Percentiles rank a stretch among this genome's conserved stretches.
phyloP scores from a whole-genome alignment of 129 eudicot genomes.

The Kitagawia praeruptora region DNA sequence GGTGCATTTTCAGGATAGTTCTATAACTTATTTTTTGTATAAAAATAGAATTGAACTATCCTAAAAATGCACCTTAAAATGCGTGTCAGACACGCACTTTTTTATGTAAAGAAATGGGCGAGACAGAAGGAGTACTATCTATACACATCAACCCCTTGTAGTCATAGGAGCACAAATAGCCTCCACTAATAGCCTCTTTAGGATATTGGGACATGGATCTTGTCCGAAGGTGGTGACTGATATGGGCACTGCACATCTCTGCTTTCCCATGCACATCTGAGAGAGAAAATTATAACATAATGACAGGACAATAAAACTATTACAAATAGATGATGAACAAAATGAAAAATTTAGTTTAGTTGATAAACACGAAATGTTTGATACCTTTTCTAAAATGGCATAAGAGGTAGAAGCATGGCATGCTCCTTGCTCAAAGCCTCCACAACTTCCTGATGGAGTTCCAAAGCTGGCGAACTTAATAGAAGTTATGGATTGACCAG shows the following conservation, averaged over 20 bases:
- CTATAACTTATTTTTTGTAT: too few species aligned
- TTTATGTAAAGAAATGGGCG: too few species aligned
- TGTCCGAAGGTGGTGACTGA: slow-evolving; percentile 40
- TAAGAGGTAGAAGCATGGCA: slow-evolving; percentile 41
- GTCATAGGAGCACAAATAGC: slow-evolving; percentile 32
- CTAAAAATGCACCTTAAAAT: too few species aligned
- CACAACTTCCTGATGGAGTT: slow-evolving; percentile 47
- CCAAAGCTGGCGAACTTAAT: slow-evolving; percentile 53
- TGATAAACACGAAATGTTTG: neutral
- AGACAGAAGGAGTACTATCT: too few species aligned
- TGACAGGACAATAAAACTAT: neutral
- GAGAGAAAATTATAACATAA: neutral
- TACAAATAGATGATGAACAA: neutral
- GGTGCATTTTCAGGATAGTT: too few species aligned
- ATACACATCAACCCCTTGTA: slow-evolving; percentile 24
- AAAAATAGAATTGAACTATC: too few species aligned
- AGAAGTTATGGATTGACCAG: slow-evolving; percentile 32
- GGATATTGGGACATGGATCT: slow-evolving; percentile 52
- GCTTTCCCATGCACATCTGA: slow-evolving; percentile 51
- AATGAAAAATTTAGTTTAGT: neutral
- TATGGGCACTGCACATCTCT: slow-evolving; percentile 45
- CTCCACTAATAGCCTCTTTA: slow-evolving; percentile 50
- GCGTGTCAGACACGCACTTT: too few species aligned
- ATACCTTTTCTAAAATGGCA: slow-evolving; percentile 31
- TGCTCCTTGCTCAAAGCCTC: slow-evolving; percentile 37